Base-by-base conservation (phyloP, 345 rosid genomes). In the Isatis tinctoria region DNA sequence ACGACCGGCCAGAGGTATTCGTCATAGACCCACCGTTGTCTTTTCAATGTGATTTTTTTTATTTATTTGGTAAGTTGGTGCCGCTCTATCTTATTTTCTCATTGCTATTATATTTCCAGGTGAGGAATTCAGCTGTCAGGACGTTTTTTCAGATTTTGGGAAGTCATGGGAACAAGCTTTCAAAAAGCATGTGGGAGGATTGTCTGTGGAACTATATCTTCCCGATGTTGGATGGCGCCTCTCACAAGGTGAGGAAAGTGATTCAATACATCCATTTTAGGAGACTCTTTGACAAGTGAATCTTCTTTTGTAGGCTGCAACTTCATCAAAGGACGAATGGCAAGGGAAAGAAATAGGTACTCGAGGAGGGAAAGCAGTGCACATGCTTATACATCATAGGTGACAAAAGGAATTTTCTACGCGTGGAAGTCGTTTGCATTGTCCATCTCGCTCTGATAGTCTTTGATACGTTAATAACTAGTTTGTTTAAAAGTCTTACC, bases 371-470 rank as follows among this genome's bases (percentile, higher is more conserved):
- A 95, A 95, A 77, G 94, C 96, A 60, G 90, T 90, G 74, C 99
- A 95, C 83, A 92, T 95, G 99, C 91, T 90, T 78, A 95, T 95
- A 68, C 99, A 95, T 86, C 99, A 95, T 59, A 94, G 98, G 98
- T 94, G 58, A 65, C 49, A 30, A 44, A 69, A 51, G 39, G 13
- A 41, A 18, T 41, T 68, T 24, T 59, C 44, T 18, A 26, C 5
- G 1, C 26, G 22, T 70, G 44, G 65, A 69, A 12, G 16, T 37
- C 39, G 65, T 69, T 35, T 69, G 36, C 61, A 69, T 62, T 35
- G 10, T 63, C 75, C 35, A 26, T 56, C 60, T 36, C 9, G 2
- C 37, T 39, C 17, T 53, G 37, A 62, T 69, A 69, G 60, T 45
- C 51, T 41, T 75, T 62, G 49, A 65, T 58, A 17, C 64, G 58